Evolutionary conservation across 768 basidiomycete species (phyloP), one percentile per base, ranked within the genome.

Genomic region (Candolleomyces efflorescens): DNA sequence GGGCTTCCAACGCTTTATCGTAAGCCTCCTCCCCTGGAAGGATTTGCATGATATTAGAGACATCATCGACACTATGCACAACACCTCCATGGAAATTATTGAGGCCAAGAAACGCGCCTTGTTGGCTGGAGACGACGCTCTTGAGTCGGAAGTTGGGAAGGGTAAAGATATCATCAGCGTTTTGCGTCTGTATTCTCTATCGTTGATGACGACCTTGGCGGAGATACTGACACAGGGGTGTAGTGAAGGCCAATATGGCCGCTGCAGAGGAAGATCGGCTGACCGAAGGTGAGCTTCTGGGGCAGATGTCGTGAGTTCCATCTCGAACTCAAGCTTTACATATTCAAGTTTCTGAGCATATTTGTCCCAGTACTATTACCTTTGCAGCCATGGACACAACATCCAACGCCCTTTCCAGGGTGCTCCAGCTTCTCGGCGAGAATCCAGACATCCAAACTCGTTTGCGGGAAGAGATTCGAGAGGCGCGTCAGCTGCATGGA

Each of bases 121-220:
- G 2, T 59, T 59, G 18, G 60, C 64, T 23, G 76, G 74, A 13
- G 72, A 76, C 17, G 67, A 70, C 38, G 71, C 64, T 1, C 60
- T 73, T 5, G 54, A 62, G 3, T 59, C 60, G 10, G 69, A 73
- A 49, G 63, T 75, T 36, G 74, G 71, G 7, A 66, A 68, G 47
- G 75, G 75, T 11, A 75, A 73, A 53, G 78, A 79, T 60, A 69
- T 80, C 37, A 70, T 78, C 61, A 79, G 75, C 56, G 66, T 76
- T 24, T 62, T 79, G 32, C 58, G 78, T 80, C 60, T 32, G 72
- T 54, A 23, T 22, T 41, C 54, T 17, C 53, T 39, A 36, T 41
- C 11, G 17, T 44, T n/a, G n/a, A n/a, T n/a, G n/a, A n/a, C n/a
- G n/a, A 27, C 13, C 56, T 17, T 53, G 3, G 17, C 15, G 5